Conservation (phyloP, 148 eudicot genomes). For the Chenopodium formosanum region DNA sequence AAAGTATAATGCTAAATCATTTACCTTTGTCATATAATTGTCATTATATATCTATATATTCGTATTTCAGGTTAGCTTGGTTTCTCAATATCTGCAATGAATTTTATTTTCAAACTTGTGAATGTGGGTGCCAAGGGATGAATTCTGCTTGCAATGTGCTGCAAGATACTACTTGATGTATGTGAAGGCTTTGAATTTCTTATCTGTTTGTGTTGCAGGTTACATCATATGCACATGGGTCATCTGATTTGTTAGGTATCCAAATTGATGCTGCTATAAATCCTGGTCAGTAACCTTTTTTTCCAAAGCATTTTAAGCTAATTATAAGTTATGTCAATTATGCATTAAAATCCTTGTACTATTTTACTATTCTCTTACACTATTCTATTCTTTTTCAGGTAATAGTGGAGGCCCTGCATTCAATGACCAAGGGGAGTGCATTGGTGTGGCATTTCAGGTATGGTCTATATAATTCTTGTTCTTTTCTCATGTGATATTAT, state of each 20-base stretch:
- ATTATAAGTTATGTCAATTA: background rate
- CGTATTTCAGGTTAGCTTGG: background rate
- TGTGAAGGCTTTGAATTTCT: background rate
- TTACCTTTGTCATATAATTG: background rate
- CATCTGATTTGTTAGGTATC: slow-evolving; percentile 84
- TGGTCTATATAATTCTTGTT: background rate
- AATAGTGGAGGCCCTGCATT: slow-evolving; percentile 99
- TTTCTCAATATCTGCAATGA: background rate
- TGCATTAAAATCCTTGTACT: background rate
- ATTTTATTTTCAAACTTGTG: background rate
- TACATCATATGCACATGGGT: slow-evolving; percentile 89
- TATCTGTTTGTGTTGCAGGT: slow-evolving; percentile 46
- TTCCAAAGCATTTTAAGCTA: background rate
- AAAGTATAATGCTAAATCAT: background rate
- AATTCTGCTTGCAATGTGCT: slow-evolving; percentile 4
- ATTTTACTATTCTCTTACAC: slow-evolving; percentile 23
- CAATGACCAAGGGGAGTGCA: slow-evolving; percentile 92
- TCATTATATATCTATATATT: background rate
- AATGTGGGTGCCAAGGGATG: background rate
- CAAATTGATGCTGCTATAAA: slow-evolving; percentile 97
- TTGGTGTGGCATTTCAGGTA: slow-evolving; percentile 99
- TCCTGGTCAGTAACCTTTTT: slow-evolving; percentile 59
- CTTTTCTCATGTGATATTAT: background rate
- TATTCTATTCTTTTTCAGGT: slow-evolving; percentile 46
- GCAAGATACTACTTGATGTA: background rate